Evolutionary conservation across 176 grass and related monocot genomes (phyloP).

Genomic region (Microstegium vimineum): DNA sequence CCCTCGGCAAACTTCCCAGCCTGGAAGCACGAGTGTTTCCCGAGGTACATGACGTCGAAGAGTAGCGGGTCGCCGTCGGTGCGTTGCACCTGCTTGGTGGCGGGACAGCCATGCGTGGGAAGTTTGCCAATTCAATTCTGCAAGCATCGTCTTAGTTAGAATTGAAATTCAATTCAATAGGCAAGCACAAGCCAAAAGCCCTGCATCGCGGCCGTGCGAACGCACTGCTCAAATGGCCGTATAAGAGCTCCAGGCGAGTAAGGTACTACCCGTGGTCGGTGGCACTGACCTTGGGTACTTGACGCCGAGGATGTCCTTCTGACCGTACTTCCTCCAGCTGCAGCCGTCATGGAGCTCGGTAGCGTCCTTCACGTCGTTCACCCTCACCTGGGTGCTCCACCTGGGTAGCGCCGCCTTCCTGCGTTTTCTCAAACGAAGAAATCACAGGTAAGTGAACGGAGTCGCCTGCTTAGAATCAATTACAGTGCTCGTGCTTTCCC

Average conservation of each 20-base stretch:
- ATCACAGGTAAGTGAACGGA: too few species aligned
- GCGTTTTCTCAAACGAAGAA: neutral
- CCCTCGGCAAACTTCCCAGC: too few species aligned
- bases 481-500: too few species aligned
- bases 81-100: slow-evolving; percentile 78
- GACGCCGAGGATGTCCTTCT: too few species aligned
- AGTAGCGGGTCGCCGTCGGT: slow-evolving; percentile 56
- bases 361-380: slow-evolving; percentile 40
- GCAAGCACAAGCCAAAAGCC: too few species aligned
- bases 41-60: slow-evolving; percentile 76
- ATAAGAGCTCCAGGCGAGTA: too few species aligned
- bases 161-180: neutral
- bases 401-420: slow-evolving; percentile 66
- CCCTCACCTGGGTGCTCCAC: slow-evolving; percentile 60
- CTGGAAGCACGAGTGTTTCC: slow-evolving; percentile 51
- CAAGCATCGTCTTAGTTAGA: neutral
- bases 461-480: too few species aligned
- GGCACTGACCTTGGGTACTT: slow-evolving; percentile 76
- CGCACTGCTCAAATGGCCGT: too few species aligned
- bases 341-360: slow-evolving; percentile 58
- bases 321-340: slow-evolving; percentile 97
- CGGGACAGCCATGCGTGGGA: slow-evolving; percentile 57
- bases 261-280: too few species aligned
- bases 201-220: neutral
- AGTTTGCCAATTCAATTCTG: slow-evolving; percentile 96